Base-by-base conservation (phyloP, 1,284 basidiomycete genomes). In the Austropuccinia psidii region DNA sequence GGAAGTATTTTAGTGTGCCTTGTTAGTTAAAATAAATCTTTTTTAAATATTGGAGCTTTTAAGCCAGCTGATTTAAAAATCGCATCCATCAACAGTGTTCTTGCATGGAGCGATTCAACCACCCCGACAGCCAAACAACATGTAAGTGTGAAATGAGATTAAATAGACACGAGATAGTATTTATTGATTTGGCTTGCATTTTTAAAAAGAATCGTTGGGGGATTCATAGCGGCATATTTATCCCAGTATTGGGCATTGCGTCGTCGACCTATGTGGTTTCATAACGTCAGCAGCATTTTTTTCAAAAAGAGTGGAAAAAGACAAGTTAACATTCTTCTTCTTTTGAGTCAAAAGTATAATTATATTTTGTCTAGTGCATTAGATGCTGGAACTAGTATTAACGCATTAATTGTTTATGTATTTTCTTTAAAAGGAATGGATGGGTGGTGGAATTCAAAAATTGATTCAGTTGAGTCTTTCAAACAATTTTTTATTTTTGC, bases 381-480 rank as follows among this genome's bases (percentile, higher is more conserved):
- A 45, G 79, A 80, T 70, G 79, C 79, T 3, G 79, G 78, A 5
- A 79, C 79, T 1, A 76, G 74, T 39, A 76, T 80, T 47, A 78
- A 80, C 54, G 79, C 79, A 0, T 66, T 80, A 24, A 60, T 77
- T 2, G 74, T 79, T n/a, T 80, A 79, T 74, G n/a, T 78, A 0
- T 58, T 79, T 13, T 47, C 55, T 27, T 60, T 70, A 21, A 54
- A 61, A 50, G 68, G 55, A 27, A 37, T 39, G 13, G 68, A 70
- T 24, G 45, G 50, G 41, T 70, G 68, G 68, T 70, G 68, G 68
- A 70, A 70, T 41, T 50, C 68, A 21, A 19, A 39, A 1, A 61
- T 70, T 33, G 68, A 70, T 52, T 58, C 68, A 17, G 68, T 64
- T 57, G 27, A 57, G 54, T 27, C 5, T 27, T 27, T 2, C 7